A percentile compares a stretch with the other conserved stretches of the same genome.
phyloP scores from a whole-genome alignment of 164 flowering plant genomes.

The Pachysandra terminalis region DNA sequence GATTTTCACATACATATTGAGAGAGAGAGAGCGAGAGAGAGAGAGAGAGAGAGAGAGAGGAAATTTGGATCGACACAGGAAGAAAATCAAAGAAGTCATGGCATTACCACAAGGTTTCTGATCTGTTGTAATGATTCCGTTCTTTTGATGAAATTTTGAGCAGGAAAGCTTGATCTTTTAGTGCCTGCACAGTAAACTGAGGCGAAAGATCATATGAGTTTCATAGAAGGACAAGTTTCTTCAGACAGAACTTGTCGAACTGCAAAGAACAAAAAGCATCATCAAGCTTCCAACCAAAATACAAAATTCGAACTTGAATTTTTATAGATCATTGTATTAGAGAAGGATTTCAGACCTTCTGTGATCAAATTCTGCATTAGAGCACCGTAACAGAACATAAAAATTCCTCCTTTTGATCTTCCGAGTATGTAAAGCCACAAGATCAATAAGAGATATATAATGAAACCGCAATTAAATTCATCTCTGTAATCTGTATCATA shows the following conservation, averaged over 20 bases:
- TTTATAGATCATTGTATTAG: neutral
- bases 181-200: slow-evolving; percentile 8
- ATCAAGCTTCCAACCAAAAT: slow-evolving; percentile 9
- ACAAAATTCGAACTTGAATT: neutral
- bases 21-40: neutral
- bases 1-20: too few relatives aligned
- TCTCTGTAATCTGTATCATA: neutral
- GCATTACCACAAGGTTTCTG: slow-evolving; percentile 17
- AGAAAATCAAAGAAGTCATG: neutral
- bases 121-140: neutral
- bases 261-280: slow-evolving; percentile 8
- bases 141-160: neutral
- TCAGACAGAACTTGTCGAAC: slow-evolving; percentile 8
- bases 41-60: neutral
- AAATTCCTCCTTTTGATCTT: neutral
- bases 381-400: neutral
- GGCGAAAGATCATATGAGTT: neutral
- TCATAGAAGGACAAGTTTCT: slow-evolving; percentile 5
- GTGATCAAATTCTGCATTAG: slow-evolving; percentile 15
- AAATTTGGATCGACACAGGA: neutral
- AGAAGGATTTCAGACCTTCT: neutral
- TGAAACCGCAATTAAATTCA: slow-evolving; percentile 12
- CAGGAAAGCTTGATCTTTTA: slow-evolving; percentile 2
- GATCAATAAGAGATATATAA: slow-evolving; percentile 7
- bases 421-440: neutral